Percentiles rank a stretch among this genome's conserved stretches.
Conservation (phyloP, 371 early-diverging fungal genomes). For the Lichtheimia ornata region DNA sequence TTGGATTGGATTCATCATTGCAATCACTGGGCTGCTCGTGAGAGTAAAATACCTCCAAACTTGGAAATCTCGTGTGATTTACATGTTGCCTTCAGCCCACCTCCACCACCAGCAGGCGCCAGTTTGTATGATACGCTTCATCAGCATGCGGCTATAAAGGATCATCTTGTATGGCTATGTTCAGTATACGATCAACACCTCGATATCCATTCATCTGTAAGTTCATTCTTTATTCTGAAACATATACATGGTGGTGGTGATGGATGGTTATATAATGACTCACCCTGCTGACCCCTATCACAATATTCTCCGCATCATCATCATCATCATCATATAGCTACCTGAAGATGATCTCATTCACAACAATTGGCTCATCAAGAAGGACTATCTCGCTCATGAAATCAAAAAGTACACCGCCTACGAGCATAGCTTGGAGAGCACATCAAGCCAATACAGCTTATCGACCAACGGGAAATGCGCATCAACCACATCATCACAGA, state of each 20-base stretch:
- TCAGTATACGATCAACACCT: slow-evolving; percentile 14
- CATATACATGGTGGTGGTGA: too few relatives aligned
- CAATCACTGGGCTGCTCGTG: slow-evolving; percentile 33
- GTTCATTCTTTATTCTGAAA: background rate
- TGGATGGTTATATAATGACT: background rate
- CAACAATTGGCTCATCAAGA: slow-evolving; percentile 10
- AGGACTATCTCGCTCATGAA: slow-evolving; percentile 5
- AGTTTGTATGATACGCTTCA: slow-evolving; percentile 12
- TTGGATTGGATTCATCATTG: slow-evolving; percentile 24
- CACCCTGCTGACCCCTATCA: slow-evolving; percentile 2
- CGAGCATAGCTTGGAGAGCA: background rate
- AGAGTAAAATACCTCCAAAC: slow-evolving; percentile 21
- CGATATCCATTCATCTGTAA: background rate
- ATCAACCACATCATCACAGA: background rate
- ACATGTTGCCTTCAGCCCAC: slow-evolving; percentile 5
- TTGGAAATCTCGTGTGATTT: background rate
- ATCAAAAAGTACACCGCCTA: slow-evolving; percentile 8
- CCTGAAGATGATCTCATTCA: background rate
- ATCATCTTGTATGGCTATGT: slow-evolving; percentile 11
- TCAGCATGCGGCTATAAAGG: slow-evolving; percentile 15
- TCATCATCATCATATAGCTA: background rate
- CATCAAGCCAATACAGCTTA: background rate
- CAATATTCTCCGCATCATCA: too few relatives aligned
- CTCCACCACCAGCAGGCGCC: slow-evolving; percentile 18
- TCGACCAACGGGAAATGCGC: background rate